Base-by-base conservation (phyloP, 1,284 basidiomycete genomes). In the Trichosporon coremiiforme region DNA sequence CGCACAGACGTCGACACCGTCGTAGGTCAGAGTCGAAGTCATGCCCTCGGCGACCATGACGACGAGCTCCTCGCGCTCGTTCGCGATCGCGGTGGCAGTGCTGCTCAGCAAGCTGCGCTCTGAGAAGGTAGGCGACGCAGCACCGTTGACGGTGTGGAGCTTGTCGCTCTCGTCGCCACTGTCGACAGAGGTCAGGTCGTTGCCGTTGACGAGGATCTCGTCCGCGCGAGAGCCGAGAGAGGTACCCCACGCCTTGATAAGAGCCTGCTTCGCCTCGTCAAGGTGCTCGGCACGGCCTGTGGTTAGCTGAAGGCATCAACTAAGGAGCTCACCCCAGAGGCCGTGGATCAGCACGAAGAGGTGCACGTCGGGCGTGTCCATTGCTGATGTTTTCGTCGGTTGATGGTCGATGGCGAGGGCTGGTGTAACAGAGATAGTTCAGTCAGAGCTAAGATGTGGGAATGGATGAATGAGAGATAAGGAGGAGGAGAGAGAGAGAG, bases 291-390 rank as follows among this genome's bases (percentile, higher is more conserved):
- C 81, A 8, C 73, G 74, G 64, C 80, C 82, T 83, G 70, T 1
- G 10, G 67, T 66, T 35, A 62, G 65, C 57, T 62, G 3, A 31
- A 69, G 68, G 35, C 9, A 22, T 41, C 3, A 2, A 53, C 31
- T 5, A 0, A 12, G 12, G 0, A 20, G 50, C 80, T 71, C 60
- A 80, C 82, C 82, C 82, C 82, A 82, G 15, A 83, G 74, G 33
- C 82, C 82, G 67, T 83, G 82, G 13, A 83, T 78, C 35, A 83
- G 75, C n/a, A 83, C 75, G 29, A 82, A 75, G 60, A 83, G 75
- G 72, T 83, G 81, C 4, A 81, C 78, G 57, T 77, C 73, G 12
- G 66, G 63, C 38, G 62, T 71, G 17, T 31, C 57, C 57, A 62
- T 62, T 35, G 57, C 20, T 57, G 53, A 10, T 63, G 17, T 31